These are phyloP conservation scores for Hysterium pulicare DNA, from an alignment of 2,329 filamentous ascomycete genomes.

Conservation along the genomic window DNA sequence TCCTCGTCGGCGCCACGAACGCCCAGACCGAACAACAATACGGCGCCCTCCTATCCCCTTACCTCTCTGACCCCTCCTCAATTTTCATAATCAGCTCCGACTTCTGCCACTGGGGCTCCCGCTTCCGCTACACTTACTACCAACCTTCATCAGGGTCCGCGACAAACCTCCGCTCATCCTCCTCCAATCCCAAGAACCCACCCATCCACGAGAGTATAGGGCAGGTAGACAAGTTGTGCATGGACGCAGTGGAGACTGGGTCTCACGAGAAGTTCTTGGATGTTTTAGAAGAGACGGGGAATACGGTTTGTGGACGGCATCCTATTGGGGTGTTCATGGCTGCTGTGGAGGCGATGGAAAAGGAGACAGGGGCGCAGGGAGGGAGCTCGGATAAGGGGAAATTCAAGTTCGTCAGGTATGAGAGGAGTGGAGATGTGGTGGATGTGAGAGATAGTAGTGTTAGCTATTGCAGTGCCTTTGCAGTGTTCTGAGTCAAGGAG, in stretches of 20 bases:
- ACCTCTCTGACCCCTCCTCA: conserved; percentile 70
- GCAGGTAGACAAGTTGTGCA: conserved; percentile 73
- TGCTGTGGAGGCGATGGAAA: conserved; percentile 64
- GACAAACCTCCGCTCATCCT: conserved; percentile 34
- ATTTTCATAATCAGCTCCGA: conserved; percentile 90
- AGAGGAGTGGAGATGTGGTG: conserved; percentile 74
- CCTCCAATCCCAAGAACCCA: conserved; percentile 44
- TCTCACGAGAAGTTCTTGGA: conserved; percentile 66
- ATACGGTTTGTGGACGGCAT: conserved; percentile 92
- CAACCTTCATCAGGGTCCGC: conserved; percentile 48
- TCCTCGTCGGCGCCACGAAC: conserved; percentile 77
- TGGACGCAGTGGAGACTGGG: conserved; percentile 79
- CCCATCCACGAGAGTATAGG: conserved; percentile 83
- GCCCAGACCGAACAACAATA: conserved; percentile 62
- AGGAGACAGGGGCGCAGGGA: conserved; percentile 38
- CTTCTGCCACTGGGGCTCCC: conserved; percentile 91
- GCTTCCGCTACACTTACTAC: conserved; percentile 84
- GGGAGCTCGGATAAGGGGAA: conserved; percentile 41
- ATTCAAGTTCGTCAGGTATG: conserved; percentile 82
- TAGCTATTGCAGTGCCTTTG: conserved; percentile 92
- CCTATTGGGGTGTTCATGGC: conserved; percentile 94
- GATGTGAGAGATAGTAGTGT: conserved; percentile 75
- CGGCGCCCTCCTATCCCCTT: conserved; percentile 71
- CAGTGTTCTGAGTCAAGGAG: conserved; percentile 44
- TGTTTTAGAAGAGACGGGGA: conserved; percentile 68